phyloP scores from a whole-genome alignment of 257 asterid species.

The Primulina huaijiensis region DNA sequence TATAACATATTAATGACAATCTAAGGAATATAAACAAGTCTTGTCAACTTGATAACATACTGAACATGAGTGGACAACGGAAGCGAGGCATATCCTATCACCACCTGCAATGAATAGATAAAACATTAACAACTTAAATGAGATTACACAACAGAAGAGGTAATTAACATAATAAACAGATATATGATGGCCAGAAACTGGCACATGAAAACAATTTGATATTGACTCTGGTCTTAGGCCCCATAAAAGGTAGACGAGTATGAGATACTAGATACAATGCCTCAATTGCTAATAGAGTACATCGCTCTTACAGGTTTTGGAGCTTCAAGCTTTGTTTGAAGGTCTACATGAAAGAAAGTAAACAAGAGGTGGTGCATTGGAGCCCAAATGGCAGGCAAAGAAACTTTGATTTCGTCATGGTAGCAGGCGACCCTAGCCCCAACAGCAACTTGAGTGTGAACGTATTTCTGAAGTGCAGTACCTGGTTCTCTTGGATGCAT shows the following conservation, averaged over 20 bases:
- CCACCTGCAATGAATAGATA: conserved; percentile 62
- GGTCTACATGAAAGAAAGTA: conserved; percentile 94
- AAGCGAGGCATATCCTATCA: conserved; percentile 88
- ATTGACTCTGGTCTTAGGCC: conserved; percentile 15
- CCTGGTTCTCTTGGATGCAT: conserved; percentile 88
- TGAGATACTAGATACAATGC: conserved; percentile 21
- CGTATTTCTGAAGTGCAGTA: conserved; percentile 65
- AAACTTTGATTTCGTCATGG: conserved; percentile 96
- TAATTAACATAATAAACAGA: conserved; percentile 19
- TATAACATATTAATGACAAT: conserved; percentile 10
- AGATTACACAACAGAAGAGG: conserved; percentile 19
- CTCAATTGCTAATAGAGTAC: conserved; percentile 23
- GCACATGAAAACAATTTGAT: conserved; percentile 19
- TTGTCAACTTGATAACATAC: conserved; percentile 45
- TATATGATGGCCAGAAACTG: background rate
- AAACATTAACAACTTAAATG: conserved; percentile 29
- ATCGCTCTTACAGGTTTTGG: conserved; percentile 84
- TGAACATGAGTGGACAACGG: conserved; percentile 85
- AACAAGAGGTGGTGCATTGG: conserved; percentile 94
- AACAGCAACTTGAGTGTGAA: conserved; percentile 90
- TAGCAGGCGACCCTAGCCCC: conserved; percentile 93
- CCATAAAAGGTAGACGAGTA: conserved; percentile 16
- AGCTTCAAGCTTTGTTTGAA: conserved; percentile 92
- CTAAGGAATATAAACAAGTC: conserved; percentile 22
- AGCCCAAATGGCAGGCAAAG: conserved; percentile 92